phyloP scores from a whole-genome alignment of 129 eudicot genomes.

The Deinandra increscens region DNA sequence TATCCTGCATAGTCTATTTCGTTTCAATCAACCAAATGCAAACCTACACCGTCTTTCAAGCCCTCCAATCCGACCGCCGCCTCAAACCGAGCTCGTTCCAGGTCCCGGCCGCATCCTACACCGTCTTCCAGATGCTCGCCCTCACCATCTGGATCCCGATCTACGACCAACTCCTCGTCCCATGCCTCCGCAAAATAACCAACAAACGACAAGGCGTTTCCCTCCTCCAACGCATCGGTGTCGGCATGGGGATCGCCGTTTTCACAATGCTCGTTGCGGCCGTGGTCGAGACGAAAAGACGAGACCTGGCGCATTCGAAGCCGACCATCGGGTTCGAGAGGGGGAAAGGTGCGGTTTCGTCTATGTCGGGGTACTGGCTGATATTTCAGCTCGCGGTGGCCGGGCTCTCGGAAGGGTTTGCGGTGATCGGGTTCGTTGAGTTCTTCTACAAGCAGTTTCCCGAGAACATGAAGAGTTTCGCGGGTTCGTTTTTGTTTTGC shows the following conservation, averaged over 20 bases:
- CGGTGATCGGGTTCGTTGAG: conserved; percentile 41
- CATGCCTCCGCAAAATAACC: conserved; percentile 46
- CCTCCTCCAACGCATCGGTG: conserved; percentile 60
- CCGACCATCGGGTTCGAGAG: conserved; percentile 44
- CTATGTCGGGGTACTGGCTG: conserved; percentile 51
- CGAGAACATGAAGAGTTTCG: conserved; percentile 61
- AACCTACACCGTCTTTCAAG: conserved; percentile 59
- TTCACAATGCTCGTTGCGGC: conserved; percentile 48
- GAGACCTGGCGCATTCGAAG: conserved; percentile 39
- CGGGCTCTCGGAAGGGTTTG: conserved; percentile 60
- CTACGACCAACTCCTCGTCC: conserved; percentile 53
- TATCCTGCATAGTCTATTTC: conserved; percentile 43
- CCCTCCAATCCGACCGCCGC: conserved; percentile 54
- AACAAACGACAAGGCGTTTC: conserved; percentile 60
- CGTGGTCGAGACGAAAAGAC: conserved; percentile 41
- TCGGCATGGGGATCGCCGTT: conserved; percentile 43
- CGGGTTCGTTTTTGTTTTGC: conserved; percentile 42
- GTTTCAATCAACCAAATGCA: conserved; percentile 41
- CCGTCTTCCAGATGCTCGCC: conserved; percentile 51
- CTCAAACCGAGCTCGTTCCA: conserved; percentile 34
- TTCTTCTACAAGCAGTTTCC: conserved; percentile 55
- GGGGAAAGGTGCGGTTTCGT: conserved; percentile 49
- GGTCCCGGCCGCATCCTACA: conserved; percentile 66
- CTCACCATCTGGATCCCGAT: conserved; percentile 63
- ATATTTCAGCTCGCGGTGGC: conserved; percentile 39